A percentile compares a stretch with the other conserved stretches of the same genome.
Conservation (phyloP, 2,329 filamentous ascomycete species). For the Neofusicoccum umdonicola region DNA sequence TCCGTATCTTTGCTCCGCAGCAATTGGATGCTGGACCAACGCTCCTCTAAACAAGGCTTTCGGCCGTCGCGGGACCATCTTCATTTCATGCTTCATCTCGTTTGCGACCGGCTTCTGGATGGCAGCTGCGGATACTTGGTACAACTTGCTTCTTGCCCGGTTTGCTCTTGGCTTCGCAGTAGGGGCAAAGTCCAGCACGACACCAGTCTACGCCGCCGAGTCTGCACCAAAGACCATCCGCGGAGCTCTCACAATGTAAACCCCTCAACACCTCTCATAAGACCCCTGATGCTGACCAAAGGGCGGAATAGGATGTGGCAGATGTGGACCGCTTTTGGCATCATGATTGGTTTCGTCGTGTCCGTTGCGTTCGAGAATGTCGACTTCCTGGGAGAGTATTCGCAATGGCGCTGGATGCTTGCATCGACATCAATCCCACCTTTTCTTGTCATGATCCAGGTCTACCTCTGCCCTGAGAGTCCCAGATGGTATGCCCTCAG, state of each 20-base stretch:
- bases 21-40: constrained; percentile 71
- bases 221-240: constrained; percentile 38
- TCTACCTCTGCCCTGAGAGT: constrained; percentile 32
- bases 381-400: not conserved
- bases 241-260: constrained; percentile 42
- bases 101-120: constrained; percentile 37
- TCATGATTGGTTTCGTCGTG: constrained; percentile 44
- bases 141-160: constrained; percentile 33
- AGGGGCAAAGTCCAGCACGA: constrained; percentile 46
- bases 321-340: constrained; percentile 44
- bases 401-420: constrained; percentile 17
- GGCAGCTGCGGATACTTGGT: constrained; percentile 37
- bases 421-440: constrained; percentile 12
- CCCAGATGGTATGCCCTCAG: constrained; percentile 36
- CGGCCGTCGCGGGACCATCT: constrained; percentile 31
- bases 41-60: constrained; percentile 38
- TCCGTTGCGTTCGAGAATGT: constrained; percentile 31
- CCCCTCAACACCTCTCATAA: too few relatives aligned
- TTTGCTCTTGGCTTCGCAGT: constrained; percentile 42
- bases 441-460: constrained; percentile 14
- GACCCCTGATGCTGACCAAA: too few relatives aligned
- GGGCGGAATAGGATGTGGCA: constrained; percentile 37
- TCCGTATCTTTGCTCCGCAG: constrained; percentile 64
- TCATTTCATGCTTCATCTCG: constrained; percentile 27
- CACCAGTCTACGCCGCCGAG: constrained; percentile 43